Evolutionary conservation across 805 yeast genomes (phyloP).

Genomic region (Wickerhamomyces xylosicus): DNA sequence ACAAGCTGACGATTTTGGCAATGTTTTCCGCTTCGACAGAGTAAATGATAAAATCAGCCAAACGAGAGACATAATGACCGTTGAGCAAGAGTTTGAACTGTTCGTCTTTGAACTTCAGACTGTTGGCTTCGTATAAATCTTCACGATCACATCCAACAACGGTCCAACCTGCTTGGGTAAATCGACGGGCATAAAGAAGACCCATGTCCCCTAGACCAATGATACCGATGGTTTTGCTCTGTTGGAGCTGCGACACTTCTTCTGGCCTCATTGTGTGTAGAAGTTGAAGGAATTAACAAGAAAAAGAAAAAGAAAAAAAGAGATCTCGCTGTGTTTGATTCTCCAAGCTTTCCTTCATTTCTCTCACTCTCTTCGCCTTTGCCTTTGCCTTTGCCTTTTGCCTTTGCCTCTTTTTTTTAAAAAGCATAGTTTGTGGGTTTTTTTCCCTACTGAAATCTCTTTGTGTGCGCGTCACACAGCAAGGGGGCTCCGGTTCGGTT

Average conservation of each 20-base stretch:
- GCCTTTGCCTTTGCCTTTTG: no score
- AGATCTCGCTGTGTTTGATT: no score
- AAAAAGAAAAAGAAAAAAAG: no score
- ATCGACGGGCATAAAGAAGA: constrained; percentile 65
- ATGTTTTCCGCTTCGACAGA: constrained; percentile 90
- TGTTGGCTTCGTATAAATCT: constrained; percentile 40
- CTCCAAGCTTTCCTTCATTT: no score
- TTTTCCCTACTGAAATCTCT: no score
- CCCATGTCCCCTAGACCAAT: constrained; percentile 99
- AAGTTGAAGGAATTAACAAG: no score
- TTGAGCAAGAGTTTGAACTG: constrained; percentile 51
- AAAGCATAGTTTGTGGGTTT: no score
- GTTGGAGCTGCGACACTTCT: neutral
- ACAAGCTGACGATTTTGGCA: constrained; percentile 53
- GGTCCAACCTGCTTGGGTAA: constrained; percentile 77
- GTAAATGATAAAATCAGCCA: constrained; percentile 76
- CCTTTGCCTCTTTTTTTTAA: no score
- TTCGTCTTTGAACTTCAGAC: constrained; percentile 28
- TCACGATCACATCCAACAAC: constrained; percentile 86
- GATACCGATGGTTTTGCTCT: constrained; percentile 61
- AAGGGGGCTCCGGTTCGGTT: no score
- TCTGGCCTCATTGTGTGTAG: no score
- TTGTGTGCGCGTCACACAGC: no score
- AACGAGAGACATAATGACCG: constrained; percentile 78
- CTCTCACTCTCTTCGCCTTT: no score